Base-by-base conservation (phyloP, 2,329 filamentous ascomycete genomes). In the Fusarium liriodendri region DNA sequence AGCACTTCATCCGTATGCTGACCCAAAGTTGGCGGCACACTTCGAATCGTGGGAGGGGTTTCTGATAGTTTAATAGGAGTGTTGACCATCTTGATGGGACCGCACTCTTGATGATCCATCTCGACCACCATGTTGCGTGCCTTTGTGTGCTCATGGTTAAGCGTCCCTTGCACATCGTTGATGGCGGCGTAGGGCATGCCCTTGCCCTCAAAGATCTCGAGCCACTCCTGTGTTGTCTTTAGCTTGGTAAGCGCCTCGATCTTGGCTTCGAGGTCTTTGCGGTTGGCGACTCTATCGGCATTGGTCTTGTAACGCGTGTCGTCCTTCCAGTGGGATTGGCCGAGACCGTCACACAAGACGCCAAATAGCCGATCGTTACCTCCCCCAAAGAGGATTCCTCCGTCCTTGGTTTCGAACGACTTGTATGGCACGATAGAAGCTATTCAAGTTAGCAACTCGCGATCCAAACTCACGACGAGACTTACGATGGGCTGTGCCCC, bases 391-490 rank as follows among this genome's bases (percentile, higher is more conserved):
- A 95, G 86, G 38, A 94, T 87, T 66, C 91, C 89, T n/a, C 91
- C 91, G 70, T 95, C 91, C 64, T 88, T 89, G 5, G 92, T 94
- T 78, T 90, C 88, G 82, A 94, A 99, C 0, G 95, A 94, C 78
- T 93, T 92, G 82, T 99, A 99, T 0, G 97, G 97, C 0, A 99
- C 97, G 80, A 99, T 98, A 0, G 95, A 97, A n/a, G 96, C 94
- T 95, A 52, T 32, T 3, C 11, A 6, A 22, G 42, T 75, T 40
- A 74, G 67, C 4, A 27, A 35, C 61, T n/a, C 2, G 9, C 1
- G n/a, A 11, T 20, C 38, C 33, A 6, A 33, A 20, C 9, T 14
- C n/a, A 11, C 16, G 7, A 11, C 11, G 25, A 35, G 7, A 84
- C 85, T 84, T 85, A 94, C 94, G 97, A 86, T 99, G 97, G 50